Percentiles rank a stretch among this genome's conserved stretches.
These are phyloP conservation scores for Lactifluus hygrophoroides DNA, from an alignment of 768 basidiomycete species.

Conservation along the genomic window DNA sequence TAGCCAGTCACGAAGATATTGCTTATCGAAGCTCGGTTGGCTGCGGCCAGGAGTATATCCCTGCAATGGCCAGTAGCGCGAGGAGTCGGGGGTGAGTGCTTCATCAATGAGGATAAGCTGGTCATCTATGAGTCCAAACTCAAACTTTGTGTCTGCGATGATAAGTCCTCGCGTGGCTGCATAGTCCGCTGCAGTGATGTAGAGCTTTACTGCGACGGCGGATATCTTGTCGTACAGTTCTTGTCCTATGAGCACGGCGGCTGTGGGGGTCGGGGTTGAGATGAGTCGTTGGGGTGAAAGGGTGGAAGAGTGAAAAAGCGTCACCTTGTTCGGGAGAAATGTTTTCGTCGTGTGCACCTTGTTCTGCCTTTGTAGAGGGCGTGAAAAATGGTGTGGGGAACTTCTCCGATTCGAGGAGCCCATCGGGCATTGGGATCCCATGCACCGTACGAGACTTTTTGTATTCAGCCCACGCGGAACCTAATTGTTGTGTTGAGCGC, in stretches of 20 bases:
- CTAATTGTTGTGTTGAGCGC: too few relatives aligned
- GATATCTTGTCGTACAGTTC: slow-evolving; percentile 56
- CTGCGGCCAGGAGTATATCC: slow-evolving; percentile 63
- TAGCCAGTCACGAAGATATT: slow-evolving; percentile 91
- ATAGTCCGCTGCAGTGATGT: slow-evolving; percentile 65
- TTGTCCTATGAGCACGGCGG: slow-evolving; percentile 55
- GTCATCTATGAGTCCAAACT: slow-evolving; percentile 73
- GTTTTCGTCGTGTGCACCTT: too few relatives aligned
- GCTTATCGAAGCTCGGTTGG: slow-evolving; percentile 96
- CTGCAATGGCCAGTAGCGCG: slow-evolving; percentile 86
- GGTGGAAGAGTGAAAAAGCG: neutral
- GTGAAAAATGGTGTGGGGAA: slow-evolving; percentile 84
- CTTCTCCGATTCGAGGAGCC: slow-evolving; percentile 78
- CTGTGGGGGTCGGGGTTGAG: slow-evolving; percentile 30
- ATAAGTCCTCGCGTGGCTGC: slow-evolving; percentile 75
- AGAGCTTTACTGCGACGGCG: slow-evolving; percentile 52
- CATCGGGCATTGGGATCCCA: slow-evolving; percentile 65
- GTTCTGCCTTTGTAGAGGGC: slow-evolving; percentile 94
- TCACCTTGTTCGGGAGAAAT: slow-evolving; percentile 89
- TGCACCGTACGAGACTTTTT: slow-evolving; percentile 82
- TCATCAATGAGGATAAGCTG: slow-evolving; percentile 89
- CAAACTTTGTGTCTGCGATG: slow-evolving; percentile 97
- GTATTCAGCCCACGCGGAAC: slow-evolving; percentile 95
- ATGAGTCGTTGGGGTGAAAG: neutral
- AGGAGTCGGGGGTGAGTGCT: slow-evolving; percentile 95